Conservation (phyloP, 1,284 basidiomycete species). For the Cutaneotrichosporon dermatis region DNA sequence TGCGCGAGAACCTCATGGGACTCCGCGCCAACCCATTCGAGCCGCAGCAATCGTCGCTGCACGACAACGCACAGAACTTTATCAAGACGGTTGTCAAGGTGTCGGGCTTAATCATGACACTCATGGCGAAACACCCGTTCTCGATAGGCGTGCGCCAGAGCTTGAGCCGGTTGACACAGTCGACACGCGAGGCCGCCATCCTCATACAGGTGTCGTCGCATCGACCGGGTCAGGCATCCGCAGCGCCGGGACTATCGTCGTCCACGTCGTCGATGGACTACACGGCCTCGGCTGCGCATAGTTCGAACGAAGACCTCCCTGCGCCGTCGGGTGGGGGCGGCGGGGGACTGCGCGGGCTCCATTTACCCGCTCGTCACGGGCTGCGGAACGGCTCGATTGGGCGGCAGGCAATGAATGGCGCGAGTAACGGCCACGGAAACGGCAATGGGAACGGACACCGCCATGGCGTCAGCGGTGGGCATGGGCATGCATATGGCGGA, state of each 20-base stretch:
- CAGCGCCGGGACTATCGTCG: constrained; percentile 14
- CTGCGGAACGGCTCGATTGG: constrained; percentile 2
- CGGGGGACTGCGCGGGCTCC: constrained; percentile 1
- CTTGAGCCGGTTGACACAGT: constrained; percentile 47
- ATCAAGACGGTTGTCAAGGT: constrained; percentile 51
- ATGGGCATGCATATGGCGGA: no score
- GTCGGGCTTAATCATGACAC: constrained; percentile 46
- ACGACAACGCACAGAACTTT: constrained; percentile 39
- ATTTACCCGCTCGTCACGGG: constrained; percentile 8
- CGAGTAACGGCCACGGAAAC: no score
- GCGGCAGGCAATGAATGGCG: background rate
- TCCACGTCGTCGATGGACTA: background rate
- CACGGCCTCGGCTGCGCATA: background rate
- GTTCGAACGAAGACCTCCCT: constrained; percentile 11
- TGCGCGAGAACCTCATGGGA: constrained; percentile 40
- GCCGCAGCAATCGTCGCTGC: constrained; percentile 29
- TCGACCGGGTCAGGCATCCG: constrained; percentile 24
- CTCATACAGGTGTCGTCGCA: constrained; percentile 47
- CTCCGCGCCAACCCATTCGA: constrained; percentile 37
- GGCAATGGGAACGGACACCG: no score
- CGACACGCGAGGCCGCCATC: constrained; percentile 52
- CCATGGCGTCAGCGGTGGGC: background rate
- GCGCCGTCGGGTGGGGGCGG: background rate
- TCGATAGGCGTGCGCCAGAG: constrained; percentile 37
- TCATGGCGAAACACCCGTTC: constrained; percentile 46